Percentiles rank a stretch among this genome's conserved stretches.
phyloP scores from a whole-genome alignment of 352 stramenopile genomes.

The Pythium apleroticum region DNA sequence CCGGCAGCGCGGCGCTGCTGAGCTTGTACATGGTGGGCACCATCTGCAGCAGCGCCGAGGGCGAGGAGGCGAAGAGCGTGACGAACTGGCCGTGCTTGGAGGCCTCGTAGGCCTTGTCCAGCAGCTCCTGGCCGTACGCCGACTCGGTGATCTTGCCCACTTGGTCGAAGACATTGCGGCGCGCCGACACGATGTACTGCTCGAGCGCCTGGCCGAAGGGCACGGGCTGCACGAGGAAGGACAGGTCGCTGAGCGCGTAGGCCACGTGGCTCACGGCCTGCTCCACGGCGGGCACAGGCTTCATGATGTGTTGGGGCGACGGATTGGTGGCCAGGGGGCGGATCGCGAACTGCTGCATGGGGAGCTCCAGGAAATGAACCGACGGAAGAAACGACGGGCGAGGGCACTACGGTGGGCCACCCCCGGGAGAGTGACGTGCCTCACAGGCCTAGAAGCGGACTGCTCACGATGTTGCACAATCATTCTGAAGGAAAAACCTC shows the following conservation, averaged over 20 bases:
- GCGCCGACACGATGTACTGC: constrained; percentile 68
- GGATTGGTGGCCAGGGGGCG: constrained; percentile 2
- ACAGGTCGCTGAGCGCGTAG: constrained; percentile 77
- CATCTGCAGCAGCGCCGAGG: constrained; percentile 85
- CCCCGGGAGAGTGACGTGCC: constrained; percentile 13
- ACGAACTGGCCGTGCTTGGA: constrained; percentile 80
- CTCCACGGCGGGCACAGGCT: constrained; percentile 48
- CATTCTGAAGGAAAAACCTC: constrained; percentile 30
- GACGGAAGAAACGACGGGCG: constrained; percentile 5
- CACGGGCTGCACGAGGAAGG: constrained; percentile 66
- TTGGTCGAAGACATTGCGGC: constrained; percentile 80
- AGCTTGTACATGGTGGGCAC: constrained; percentile 96
- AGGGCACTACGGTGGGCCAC: constrained; percentile 18
- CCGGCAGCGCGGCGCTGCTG: constrained; percentile 76
- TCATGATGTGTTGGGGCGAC: constrained; percentile 4
- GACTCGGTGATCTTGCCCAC: constrained; percentile 59
- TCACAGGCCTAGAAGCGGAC: constrained; percentile 25
- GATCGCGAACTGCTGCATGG: neutral
- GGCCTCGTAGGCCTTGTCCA: constrained; percentile 63
- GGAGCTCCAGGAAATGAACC: constrained; percentile 6
- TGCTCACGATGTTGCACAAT: constrained; percentile 32
- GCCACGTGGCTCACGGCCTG: constrained; percentile 79
- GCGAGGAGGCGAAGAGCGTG: constrained; percentile 89
- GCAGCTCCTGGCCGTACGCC: constrained; percentile 53
- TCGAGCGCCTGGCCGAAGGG: constrained; percentile 61